Evolutionary conservation across 352 stramenopile species (phyloP).

Genomic region (Pythium chondricola): DNA sequence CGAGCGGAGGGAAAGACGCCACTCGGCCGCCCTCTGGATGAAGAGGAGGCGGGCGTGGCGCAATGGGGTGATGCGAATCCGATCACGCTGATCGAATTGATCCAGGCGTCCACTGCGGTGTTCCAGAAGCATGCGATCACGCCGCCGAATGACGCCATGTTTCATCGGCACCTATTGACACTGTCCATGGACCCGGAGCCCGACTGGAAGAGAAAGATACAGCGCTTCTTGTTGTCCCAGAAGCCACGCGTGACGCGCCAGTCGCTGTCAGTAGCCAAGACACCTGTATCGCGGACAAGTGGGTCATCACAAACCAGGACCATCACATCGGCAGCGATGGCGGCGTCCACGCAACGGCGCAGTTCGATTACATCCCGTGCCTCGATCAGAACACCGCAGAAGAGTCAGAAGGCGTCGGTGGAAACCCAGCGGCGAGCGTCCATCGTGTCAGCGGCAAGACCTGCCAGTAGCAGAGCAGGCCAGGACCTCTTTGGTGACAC

Average conservation of each 20-base stretch:
- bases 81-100: conserved; percentile 56
- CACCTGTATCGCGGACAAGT: no score
- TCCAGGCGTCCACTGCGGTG: conserved; percentile 45
- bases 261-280: background rate
- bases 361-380: no score
- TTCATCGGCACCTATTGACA: conserved; percentile 47
- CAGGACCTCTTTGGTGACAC: conserved; percentile 43
- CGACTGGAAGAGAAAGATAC: conserved; percentile 57
- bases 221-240: conserved; percentile 19
- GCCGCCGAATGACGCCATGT: conserved; percentile 38
- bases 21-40: background rate
- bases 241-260: background rate
- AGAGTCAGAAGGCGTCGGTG: no score
- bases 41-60: background rate
- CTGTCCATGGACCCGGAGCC: conserved; percentile 46
- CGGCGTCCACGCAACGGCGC: no score
- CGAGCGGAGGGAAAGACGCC: conserved; percentile 1
- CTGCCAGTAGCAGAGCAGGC: background rate
- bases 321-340: no score
- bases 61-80: conserved; percentile 1
- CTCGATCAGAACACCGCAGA: no score
- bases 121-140: conserved; percentile 43
- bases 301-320: no score
- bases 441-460: no score
- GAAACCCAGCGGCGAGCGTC: no score